A percentile compares a stretch with the other conserved stretches of the same genome.
Evolutionary conservation across 257 asterid species (phyloP).

Genomic region (Cordia subcordata): DNA sequence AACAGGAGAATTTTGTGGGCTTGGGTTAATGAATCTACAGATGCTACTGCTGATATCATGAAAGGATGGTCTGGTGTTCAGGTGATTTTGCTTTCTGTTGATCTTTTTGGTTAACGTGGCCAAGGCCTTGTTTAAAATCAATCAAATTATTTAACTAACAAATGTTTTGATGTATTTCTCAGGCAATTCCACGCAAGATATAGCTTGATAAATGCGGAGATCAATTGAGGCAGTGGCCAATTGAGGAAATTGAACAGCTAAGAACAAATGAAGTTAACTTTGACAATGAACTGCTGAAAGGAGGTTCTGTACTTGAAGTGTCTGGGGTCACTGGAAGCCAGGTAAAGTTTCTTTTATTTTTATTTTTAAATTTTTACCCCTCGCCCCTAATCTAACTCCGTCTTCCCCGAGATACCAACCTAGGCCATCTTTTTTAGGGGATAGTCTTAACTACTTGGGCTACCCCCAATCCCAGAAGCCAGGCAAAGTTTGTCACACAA

Average conservation of each 20-base stretch:
- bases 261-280: constrained; percentile 17
- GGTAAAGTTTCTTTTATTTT: constrained; percentile 6
- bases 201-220: constrained; percentile 23
- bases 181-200: constrained; percentile 25
- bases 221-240: constrained; percentile 28
- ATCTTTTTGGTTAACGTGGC: no score
- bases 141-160: no score
- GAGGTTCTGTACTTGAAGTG: constrained; percentile 23
- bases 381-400: no score
- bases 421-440: no score
- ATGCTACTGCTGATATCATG: constrained; percentile 6
- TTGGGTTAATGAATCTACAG: constrained; percentile 40
- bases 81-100: constrained; percentile 12
- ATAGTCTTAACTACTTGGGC: no score
- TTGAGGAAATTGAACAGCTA: constrained; percentile 19
- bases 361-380: neutral
- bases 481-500: constrained; percentile 11
- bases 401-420: no score
- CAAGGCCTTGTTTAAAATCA: no score
- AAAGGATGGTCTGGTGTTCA: constrained; percentile 42
- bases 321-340: constrained; percentile 27
- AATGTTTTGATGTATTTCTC: neutral
- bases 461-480: no score
- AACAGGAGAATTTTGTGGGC: constrained; percentile 40
- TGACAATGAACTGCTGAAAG: constrained; percentile 3